These are phyloP conservation scores for Gossypium ekmanianum DNA, from an alignment of 345 rosid genomes.

Conservation along the genomic window DNA sequence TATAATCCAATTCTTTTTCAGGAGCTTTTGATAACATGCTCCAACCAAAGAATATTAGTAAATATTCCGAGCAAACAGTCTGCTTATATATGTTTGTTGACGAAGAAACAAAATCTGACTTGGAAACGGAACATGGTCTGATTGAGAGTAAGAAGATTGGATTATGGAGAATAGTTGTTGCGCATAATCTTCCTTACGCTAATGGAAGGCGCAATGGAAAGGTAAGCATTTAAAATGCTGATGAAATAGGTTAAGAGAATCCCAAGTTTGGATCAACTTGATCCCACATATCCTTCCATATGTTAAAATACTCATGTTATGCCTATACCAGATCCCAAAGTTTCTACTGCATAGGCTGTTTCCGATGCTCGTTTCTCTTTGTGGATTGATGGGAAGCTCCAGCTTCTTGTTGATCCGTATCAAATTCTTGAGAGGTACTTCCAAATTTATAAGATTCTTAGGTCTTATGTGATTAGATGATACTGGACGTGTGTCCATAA, in stretches of 20 bases:
- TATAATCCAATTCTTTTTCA: conserved; percentile 25
- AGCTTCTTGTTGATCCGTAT: conserved; percentile 89
- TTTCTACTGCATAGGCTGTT: conserved; percentile 78
- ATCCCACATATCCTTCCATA: neutral
- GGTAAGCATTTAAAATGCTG: conserved; percentile 34
- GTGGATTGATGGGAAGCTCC: conserved; percentile 97
- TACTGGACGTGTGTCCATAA: neutral
- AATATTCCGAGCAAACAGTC: conserved; percentile 63
- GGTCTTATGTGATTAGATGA: neutral
- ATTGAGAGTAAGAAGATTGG: conserved; percentile 56
- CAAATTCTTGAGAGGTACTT: conserved; percentile 92
- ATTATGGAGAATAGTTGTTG: conserved; percentile 85
- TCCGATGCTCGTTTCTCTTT: conserved; percentile 84
- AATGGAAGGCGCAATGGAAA: conserved; percentile 96
- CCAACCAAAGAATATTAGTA: conserved; percentile 76
- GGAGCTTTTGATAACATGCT: conserved; percentile 90
- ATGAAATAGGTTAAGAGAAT: neutral
- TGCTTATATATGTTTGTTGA: conserved; percentile 96
- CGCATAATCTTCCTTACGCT: conserved; percentile 73
- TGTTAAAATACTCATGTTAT: conserved; percentile 8
- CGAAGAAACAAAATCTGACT: conserved; percentile 80
- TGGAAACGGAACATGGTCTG: conserved; percentile 55
- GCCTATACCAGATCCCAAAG: conserved; percentile 58
- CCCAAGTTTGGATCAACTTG: conserved; percentile 8
- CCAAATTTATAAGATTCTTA: neutral